Percentiles rank a stretch among this genome's conserved stretches.
These are phyloP conservation scores for Myxozyma vanderwaltii DNA, from an alignment of 805 yeast genomes.

Conservation along the genomic window DNA sequence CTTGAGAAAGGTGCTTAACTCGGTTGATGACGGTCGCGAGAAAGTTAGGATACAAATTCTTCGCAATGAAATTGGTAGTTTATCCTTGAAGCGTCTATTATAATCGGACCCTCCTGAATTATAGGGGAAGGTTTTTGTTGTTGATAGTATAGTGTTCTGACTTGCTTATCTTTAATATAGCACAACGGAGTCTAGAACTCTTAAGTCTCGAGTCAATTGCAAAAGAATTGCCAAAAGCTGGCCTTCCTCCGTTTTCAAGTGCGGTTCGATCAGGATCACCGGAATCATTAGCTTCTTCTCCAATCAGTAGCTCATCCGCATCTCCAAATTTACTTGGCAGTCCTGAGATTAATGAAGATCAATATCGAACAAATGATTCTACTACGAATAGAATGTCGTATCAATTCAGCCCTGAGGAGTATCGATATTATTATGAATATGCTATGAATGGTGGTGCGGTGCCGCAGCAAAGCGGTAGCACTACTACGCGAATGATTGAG, in stretches of 20 bases:
- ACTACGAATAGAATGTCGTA: neutral
- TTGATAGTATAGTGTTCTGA: neutral
- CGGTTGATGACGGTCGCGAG: neutral
- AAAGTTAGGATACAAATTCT: constrained; percentile 20
- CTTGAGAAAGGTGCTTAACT: constrained; percentile 2
- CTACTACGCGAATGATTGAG: constrained; percentile 42
- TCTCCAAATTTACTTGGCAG: constrained; percentile 2
- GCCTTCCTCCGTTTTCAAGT: neutral
- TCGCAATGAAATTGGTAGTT: constrained; percentile 25
- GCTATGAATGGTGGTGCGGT: constrained; percentile 1
- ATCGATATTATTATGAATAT: constrained; percentile 5
- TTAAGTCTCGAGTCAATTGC: constrained; percentile 29
- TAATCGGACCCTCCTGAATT: neutral
- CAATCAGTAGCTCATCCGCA: constrained; percentile 4
- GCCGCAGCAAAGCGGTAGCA: constrained; percentile 1
- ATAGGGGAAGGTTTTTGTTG: neutral
- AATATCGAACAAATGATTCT: neutral
- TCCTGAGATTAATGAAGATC: neutral
- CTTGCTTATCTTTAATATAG: neutral
- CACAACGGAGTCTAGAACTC: constrained; percentile 24
- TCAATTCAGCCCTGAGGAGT: constrained; percentile 13
- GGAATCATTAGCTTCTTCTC: constrained; percentile 8
- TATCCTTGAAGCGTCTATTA: neutral
- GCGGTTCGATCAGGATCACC: constrained; percentile 1
- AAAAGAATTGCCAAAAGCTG: constrained; percentile 19